Evolutionary conservation across 176 grass and related monocot genomes (phyloP).

Genomic region (Oryza meyeriana): DNA sequence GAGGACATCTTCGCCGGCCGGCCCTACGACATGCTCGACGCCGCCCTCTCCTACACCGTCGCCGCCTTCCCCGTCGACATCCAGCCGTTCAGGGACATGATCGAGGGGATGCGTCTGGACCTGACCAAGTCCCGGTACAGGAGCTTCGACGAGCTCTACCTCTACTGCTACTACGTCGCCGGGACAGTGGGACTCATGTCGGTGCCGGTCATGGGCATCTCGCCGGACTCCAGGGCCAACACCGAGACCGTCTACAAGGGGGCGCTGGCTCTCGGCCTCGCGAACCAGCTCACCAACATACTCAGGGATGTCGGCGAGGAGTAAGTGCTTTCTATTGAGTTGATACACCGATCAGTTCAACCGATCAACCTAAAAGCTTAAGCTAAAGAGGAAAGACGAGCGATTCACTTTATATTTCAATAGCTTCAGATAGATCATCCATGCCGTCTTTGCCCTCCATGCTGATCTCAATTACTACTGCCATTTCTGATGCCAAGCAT

Average conservation of each 20-base stretch:
- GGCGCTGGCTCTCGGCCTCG: slow-evolving; percentile 71
- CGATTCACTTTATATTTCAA: too few relatives aligned
- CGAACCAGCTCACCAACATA: slow-evolving; percentile 97
- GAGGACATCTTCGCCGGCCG: slow-evolving; percentile 75
- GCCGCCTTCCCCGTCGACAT: slow-evolving; percentile 68
- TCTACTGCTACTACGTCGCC: slow-evolving; percentile 96
- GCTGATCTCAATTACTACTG: neutral
- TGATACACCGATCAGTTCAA: too few relatives aligned
- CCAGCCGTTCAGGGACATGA: slow-evolving; percentile 95
- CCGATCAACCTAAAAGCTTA: too few relatives aligned
- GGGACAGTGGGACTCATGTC: slow-evolving; percentile 89
- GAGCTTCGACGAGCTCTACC: slow-evolving; percentile 89
- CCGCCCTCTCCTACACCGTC: slow-evolving; percentile 75
- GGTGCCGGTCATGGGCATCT: slow-evolving; percentile 84
- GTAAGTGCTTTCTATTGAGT: too few relatives aligned
- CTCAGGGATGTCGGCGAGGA: slow-evolving; percentile 91
- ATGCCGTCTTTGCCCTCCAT: too few relatives aligned
- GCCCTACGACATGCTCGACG: slow-evolving; percentile 97
- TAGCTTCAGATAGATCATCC: neutral
- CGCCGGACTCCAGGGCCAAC: slow-evolving; percentile 52
- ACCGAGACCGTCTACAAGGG: slow-evolving; percentile 67
- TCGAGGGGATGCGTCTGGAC: slow-evolving; percentile 93
- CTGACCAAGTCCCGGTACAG: slow-evolving; percentile 62
- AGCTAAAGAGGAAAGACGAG: too few relatives aligned
- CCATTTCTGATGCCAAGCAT: neutral